These are phyloP conservation scores for Talaromyces sp. DNA, from an alignment of 2,329 filamentous ascomycete species.

Conservation along the genomic window DNA sequence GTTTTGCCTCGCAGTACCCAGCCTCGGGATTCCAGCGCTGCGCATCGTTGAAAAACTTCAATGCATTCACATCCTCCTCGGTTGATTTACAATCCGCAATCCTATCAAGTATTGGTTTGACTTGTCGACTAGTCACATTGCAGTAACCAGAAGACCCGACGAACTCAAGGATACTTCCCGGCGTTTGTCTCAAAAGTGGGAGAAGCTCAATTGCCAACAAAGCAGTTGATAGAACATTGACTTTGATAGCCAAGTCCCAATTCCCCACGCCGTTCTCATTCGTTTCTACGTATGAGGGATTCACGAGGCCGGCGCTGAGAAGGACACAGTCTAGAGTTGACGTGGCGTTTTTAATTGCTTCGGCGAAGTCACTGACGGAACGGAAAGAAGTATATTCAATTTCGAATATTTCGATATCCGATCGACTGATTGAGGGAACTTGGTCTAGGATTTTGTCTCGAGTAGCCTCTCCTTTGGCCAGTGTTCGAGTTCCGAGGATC, in stretches of 20 bases:
- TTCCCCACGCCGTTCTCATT: slow-evolving; percentile 1
- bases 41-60: slow-evolving; percentile 6
- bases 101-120: slow-evolving; percentile 3
- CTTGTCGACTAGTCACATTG: slow-evolving; percentile 8
- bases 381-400: slow-evolving; percentile 7
- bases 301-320: slow-evolving; percentile 9
- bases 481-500: slow-evolving; percentile 11
- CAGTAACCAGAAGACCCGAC: slow-evolving; percentile 3
- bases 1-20: slow-evolving; percentile 9
- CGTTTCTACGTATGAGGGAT: neutral
- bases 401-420: slow-evolving; percentile 1
- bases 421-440: neutral
- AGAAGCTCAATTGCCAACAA: slow-evolving; percentile 10
- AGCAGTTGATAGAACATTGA: slow-evolving; percentile 12
- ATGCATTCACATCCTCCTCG: neutral
- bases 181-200: slow-evolving; percentile 3
- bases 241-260: slow-evolving; percentile 7
- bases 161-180: slow-evolving; percentile 11
- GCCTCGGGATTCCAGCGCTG: neutral
- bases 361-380: slow-evolving; percentile 10
- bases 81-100: neutral
- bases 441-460: slow-evolving; percentile 2
- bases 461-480: slow-evolving; percentile 9
- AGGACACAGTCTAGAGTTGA: slow-evolving; percentile 9
- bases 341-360: slow-evolving; percentile 6